Conservation (phyloP, 176 grass and related monocot species). For the Aegilops longissima region DNA sequence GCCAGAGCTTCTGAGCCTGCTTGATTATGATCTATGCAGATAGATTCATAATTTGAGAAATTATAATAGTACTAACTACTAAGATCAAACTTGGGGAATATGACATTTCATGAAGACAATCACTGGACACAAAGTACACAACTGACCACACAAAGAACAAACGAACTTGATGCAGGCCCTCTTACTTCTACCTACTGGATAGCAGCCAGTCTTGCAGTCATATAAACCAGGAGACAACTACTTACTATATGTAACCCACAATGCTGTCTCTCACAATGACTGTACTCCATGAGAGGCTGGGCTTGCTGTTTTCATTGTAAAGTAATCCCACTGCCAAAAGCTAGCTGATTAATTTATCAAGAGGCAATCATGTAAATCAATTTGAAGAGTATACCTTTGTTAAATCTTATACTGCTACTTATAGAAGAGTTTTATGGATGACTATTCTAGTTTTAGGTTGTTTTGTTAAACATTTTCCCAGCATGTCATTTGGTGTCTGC, state of each 20-base stretch:
- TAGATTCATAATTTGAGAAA: too few species aligned
- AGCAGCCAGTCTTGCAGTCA: neutral
- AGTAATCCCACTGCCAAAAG: too few species aligned
- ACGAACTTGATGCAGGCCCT: constrained; percentile 15
- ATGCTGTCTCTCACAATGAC: constrained; percentile 8
- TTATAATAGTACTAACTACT: neutral
- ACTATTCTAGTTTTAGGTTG: too few species aligned
- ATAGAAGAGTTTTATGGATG: too few species aligned
- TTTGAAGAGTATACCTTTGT: too few species aligned
- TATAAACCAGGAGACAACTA: constrained; percentile 32
- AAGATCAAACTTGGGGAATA: neutral
- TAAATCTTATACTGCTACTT: too few species aligned
- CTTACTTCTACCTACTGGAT: constrained; percentile 11
- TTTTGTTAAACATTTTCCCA: too few species aligned
- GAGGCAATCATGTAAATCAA: too few species aligned
- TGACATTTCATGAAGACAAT: neutral
- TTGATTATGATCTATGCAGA: neutral
- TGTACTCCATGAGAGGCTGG: neutral
- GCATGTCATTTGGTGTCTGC: too few species aligned
- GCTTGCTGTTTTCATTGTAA: too few species aligned
- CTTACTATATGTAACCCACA: constrained; percentile 9
- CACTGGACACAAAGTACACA: neutral
- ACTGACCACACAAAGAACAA: constrained; percentile 17
- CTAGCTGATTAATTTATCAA: too few species aligned
- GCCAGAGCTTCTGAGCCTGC: neutral